Conservation (phyloP, 1,284 basidiomycete species). For the Trametes polyzona region DNA sequence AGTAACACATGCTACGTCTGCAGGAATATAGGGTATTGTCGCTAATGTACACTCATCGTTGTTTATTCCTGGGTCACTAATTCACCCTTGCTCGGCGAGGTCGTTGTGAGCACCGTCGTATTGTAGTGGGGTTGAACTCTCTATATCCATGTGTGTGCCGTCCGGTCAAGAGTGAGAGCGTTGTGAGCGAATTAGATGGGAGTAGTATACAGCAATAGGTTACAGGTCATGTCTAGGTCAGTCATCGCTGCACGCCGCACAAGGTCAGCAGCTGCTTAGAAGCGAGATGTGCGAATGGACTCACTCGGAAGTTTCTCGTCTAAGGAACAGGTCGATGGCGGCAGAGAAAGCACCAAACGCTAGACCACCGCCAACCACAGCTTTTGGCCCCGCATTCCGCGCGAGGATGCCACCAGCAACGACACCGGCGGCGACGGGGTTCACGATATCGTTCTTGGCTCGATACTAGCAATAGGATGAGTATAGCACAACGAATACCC, state of each 20-base stretch:
- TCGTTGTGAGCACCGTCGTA: too few relatives aligned
- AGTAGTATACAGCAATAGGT: constrained; percentile 1
- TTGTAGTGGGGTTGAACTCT: too few relatives aligned
- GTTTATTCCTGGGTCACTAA: too few relatives aligned
- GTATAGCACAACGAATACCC: background rate
- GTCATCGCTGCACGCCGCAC: constrained; percentile 11
- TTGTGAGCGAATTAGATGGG: background rate
- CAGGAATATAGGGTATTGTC: too few relatives aligned
- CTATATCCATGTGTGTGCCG: too few relatives aligned
- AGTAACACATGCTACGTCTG: too few relatives aligned
- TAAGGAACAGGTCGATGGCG: constrained; percentile 85
- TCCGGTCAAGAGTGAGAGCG: too few relatives aligned
- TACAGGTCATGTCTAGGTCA: constrained; percentile 13
- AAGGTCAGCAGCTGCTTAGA: background rate
- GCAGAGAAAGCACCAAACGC: constrained; percentile 93
- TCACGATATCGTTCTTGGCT: constrained; percentile 93
- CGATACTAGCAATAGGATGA: constrained; percentile 67
- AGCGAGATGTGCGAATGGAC: constrained; percentile 35
- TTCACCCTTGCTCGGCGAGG: too few relatives aligned
- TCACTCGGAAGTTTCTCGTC: constrained; percentile 84
- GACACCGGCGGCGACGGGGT: constrained; percentile 76
- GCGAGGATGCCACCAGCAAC: constrained; percentile 83
- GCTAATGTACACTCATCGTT: too few relatives aligned
- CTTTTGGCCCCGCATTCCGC: constrained; percentile 82
- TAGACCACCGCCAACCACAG: constrained; percentile 79